Evolutionary conservation across 2,329 filamentous ascomycete genomes (phyloP), one percentile per base, ranked within the genome.

Genomic region (Bipolaris zeicola): DNA sequence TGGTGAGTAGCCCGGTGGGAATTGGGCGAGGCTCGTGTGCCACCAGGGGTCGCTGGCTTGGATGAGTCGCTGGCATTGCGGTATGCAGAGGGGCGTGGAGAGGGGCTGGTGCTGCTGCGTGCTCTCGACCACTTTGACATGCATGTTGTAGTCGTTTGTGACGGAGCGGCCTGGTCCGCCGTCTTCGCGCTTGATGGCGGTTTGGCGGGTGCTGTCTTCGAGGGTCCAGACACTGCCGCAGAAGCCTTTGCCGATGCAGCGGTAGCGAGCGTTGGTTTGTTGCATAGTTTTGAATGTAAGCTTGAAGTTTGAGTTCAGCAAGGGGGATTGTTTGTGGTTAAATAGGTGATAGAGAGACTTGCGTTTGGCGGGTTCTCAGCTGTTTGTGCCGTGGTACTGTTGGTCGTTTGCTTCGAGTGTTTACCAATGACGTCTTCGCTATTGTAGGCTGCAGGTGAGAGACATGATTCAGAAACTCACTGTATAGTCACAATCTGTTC

Each of bases 191-290:
- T 66, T 66, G 20, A 66, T 57, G 10, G 36, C 51, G 16, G 41
- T 26, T 28, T 28, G 8, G 16, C 43, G 36, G 28, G n/a, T 47
- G 13, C 14, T 37, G 28, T 1, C 1, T 37, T 63, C 59, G 18
- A 61, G 53, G 26, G 61, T 46, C 62, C 60, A 66, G 33, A 66
- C 26, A 50, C 57, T 63, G 37, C 57, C 63, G 54, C 63, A 66
- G 33, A 61, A 64, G 0, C 62, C 63, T 31, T 60, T 63, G 31
- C 63, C 60, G 18, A 66, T 66, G 44, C 62, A 63, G 28, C 47
- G 55, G 42, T 28, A 28, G 26, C 26, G 8, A 7, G 8, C 8
- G 26, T 28, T 28, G 8, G 26, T 28, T 1, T 28, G 26, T 10
- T 28, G 26, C 26, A 28, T 28, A 28, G 26, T 28, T 26, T 26